These are phyloP conservation scores for Xanthoparmelia taractica DNA, from an alignment of 495 filamentous ascomycete species.

Conservation along the genomic window DNA sequence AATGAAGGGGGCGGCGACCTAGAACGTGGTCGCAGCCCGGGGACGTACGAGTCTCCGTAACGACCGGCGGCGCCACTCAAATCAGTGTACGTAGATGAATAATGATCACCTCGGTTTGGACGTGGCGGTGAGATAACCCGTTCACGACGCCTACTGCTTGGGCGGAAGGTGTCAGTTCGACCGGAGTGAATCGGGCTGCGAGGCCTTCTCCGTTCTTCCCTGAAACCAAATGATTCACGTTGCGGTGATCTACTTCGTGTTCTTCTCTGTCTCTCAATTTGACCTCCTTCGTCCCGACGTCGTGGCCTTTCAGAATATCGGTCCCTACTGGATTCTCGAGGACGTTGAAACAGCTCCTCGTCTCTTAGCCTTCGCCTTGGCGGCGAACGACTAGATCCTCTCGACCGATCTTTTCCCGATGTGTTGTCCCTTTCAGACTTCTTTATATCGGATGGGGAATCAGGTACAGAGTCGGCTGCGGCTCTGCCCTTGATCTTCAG, in stretches of 20 bases:
- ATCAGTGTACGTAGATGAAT: conserved; percentile 15
- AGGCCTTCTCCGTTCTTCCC: conserved; percentile 20
- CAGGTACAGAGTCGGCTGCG: conserved; percentile 7
- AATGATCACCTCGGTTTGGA: conserved; percentile 17
- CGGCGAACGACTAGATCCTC: conserved; percentile 15
- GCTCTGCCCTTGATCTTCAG: conserved; percentile 28
- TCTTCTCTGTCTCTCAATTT: conserved; percentile 37
- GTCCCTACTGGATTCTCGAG: conserved; percentile 13
- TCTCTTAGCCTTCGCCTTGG: conserved; percentile 14
- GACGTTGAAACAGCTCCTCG: conserved; percentile 18
- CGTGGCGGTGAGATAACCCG: conserved; percentile 16
- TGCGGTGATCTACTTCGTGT: conserved; percentile 43
- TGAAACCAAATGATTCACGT: conserved; percentile 17
- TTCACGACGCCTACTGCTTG: conserved; percentile 18
- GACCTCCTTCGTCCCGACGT: conserved; percentile 8
- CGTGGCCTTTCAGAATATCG: conserved; percentile 8
- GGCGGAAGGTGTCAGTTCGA: conserved; percentile 15
- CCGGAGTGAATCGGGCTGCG: conserved; percentile 20
- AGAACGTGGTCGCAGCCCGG: conserved; percentile 16
- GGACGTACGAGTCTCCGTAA: conserved; percentile 25
- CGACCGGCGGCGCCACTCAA: conserved; percentile 4
- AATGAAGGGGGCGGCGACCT: conserved; percentile 18
- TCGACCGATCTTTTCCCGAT: neutral
- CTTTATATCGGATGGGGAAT: conserved; percentile 10
- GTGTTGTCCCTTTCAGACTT: neutral